Evolutionary conservation across 2,329 filamentous ascomycete genomes (phyloP).

Genomic region (Penicillium glabrum): DNA sequence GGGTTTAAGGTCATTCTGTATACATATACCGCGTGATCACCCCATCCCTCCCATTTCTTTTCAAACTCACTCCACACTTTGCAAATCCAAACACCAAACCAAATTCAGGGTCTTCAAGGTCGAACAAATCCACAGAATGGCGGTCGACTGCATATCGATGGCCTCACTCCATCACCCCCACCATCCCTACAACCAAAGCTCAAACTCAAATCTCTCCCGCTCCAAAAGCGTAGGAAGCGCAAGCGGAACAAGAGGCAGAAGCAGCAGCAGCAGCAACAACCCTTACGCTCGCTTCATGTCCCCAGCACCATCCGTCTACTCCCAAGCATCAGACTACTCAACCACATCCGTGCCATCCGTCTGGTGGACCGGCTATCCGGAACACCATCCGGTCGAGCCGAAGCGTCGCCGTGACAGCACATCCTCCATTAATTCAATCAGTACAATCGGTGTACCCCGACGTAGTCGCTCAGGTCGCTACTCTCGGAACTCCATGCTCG

Average conservation of each 20-base stretch:
- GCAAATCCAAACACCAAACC: not conserved
- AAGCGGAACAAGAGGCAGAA: not conserved
- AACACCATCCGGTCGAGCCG: conserved; percentile 28
- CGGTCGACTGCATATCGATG: conserved; percentile 23
- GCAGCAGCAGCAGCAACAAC: conserved; percentile 19
- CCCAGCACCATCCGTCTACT: conserved; percentile 18
- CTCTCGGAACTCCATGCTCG: conserved; percentile 32
- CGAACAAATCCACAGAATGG: not conserved
- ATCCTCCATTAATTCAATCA: not conserved
- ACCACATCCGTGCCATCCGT: conserved; percentile 20
- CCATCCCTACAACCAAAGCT: conserved; percentile 18
- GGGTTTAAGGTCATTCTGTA: conserved; percentile 3
- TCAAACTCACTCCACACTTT: not conserved
- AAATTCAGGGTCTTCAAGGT: not conserved
- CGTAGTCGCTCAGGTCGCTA: conserved; percentile 18
- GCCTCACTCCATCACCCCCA: conserved; percentile 22
- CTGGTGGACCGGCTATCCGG: conserved; percentile 25
- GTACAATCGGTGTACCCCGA: not conserved
- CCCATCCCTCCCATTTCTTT: not conserved
- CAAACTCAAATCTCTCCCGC: conserved; percentile 3
- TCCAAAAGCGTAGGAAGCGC: conserved; percentile 1
- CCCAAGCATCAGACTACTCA: conserved; percentile 23
- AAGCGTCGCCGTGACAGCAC: conserved; percentile 15
- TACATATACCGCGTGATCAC: conserved; percentile 10
- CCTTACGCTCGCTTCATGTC: conserved; percentile 30